Evolutionary conservation across 129 eudicot species (phyloP), one percentile per base, ranked within the genome.

Genomic region (Chrysanthemum lavandulifolium): DNA sequence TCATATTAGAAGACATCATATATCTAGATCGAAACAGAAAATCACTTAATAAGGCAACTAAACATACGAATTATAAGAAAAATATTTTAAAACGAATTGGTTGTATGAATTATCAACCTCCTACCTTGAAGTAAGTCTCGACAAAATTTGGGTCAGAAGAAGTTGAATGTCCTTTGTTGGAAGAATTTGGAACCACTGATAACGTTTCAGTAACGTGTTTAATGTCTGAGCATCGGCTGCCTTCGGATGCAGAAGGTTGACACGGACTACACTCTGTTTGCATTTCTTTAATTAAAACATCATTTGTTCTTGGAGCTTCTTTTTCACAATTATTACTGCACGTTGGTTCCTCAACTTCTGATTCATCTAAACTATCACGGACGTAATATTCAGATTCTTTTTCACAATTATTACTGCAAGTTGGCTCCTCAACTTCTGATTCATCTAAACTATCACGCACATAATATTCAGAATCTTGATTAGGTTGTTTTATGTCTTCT

Each of bases 71-170:
- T 25, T 25, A 25, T 25, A 25, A 25, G 27, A 25, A 27, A 27
- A 27, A 27, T 27, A 27, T 2, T 27, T 29, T 29, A 29, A 29
- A 29, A 29, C 31, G 31, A 3, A 29, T 29, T 29, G 31, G 36
- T 31, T 31, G 4, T 4, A 31, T 31, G 36, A 31, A 31, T 31
- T 47, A 57, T 67, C 36, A 67, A 53, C 59, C 51, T 81, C 74
- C 76, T 58, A 76, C 98, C 97, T 87, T 93, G 64, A 93, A 93
- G 82, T 93, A 93, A 77, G 87, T 93, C 81, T 89, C 95, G 23
- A 93, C 98, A 84, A 93, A 93, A 86, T 84, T 85, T 45, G 96
- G 90, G 78, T 93, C 97, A 43, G 73, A 57, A 54, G 86, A 82
- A 65, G 92, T 82, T 69, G 96, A 93, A 66, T 87, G 96, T 16